Evolutionary conservation across 768 basidiomycete species (phyloP).

Genomic region (Boletus bicolor): DNA sequence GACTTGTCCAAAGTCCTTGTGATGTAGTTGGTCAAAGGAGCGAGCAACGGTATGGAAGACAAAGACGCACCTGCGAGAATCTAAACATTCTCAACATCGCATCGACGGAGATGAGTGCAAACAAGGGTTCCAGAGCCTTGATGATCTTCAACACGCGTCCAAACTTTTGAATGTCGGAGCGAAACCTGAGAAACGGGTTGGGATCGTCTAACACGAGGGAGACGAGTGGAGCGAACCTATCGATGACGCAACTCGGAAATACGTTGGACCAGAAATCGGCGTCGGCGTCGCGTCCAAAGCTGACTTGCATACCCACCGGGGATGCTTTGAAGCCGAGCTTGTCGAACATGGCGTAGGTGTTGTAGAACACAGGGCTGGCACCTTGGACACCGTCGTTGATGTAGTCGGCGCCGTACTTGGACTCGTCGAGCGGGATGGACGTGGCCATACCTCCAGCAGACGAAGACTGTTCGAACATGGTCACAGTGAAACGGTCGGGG

Average conservation of each 20-base stretch:
- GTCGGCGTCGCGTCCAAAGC: background rate
- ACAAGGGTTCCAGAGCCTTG: constrained; percentile 4
- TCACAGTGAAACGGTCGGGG: background rate
- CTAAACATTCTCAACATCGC: constrained; percentile 3
- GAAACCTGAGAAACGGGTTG: background rate
- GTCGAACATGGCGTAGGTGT: background rate
- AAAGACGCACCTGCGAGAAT: background rate
- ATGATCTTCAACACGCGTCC: background rate
- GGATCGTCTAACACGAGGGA: background rate
- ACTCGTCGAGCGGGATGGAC: background rate
- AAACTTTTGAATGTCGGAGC: constrained; percentile 7
- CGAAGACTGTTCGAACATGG: background rate
- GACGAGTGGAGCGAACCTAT: background rate
- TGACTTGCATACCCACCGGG: background rate
- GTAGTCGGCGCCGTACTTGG: background rate
- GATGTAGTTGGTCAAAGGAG: background rate
- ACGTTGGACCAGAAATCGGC: background rate
- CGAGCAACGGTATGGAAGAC: background rate
- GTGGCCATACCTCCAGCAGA: background rate
- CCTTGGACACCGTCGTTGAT: background rate
- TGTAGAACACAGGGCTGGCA: background rate
- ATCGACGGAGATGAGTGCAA: background rate
- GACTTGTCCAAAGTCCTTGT: constrained; percentile 2
- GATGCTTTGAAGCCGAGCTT: background rate
- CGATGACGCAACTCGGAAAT: background rate